A percentile compares a stretch with the other conserved stretches of the same genome.
Conservation (phyloP, 495 filamentous ascomycete genomes). For the Endocarpon pusillum region DNA sequence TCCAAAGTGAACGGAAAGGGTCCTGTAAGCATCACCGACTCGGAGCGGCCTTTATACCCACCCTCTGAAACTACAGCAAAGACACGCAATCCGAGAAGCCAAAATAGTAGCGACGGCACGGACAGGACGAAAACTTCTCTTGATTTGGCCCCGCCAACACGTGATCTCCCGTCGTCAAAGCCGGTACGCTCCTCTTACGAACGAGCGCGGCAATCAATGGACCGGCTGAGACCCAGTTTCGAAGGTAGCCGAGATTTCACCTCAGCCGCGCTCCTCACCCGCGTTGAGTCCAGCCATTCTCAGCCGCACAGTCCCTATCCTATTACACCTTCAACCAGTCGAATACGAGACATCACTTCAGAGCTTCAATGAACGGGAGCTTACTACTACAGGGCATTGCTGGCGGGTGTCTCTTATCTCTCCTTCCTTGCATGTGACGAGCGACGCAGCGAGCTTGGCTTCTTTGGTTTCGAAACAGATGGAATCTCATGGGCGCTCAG, state of each 20-base stretch:
- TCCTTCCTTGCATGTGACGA: no score
- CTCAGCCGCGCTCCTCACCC: slow-evolving; percentile 61
- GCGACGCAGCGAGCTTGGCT: no score
- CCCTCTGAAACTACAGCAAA: slow-evolving; percentile 66
- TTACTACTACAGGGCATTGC: no score
- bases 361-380: no score
- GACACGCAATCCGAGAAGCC: slow-evolving; percentile 67
- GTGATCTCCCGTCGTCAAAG: slow-evolving; percentile 51
- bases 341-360: neutral
- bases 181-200: slow-evolving; percentile 41
- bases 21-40: slow-evolving; percentile 53
- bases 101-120: slow-evolving; percentile 86
- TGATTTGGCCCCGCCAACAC: slow-evolving; percentile 12
- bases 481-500: no score
- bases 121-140: slow-evolving; percentile 46
- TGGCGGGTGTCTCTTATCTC: no score
- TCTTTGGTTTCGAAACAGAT: no score
- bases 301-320: slow-evolving; percentile 15
- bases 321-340: neutral
- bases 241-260: slow-evolving; percentile 83
- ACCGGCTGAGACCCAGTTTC: slow-evolving; percentile 58
- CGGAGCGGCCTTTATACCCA: slow-evolving; percentile 77
- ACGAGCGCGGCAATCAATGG: slow-evolving; percentile 43
- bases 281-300: slow-evolving; percentile 61
- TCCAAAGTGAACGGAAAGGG: slow-evolving; percentile 36